Evolutionary conservation across 495 filamentous ascomycete genomes (phyloP).

Genomic region (Xylaria venustula): DNA sequence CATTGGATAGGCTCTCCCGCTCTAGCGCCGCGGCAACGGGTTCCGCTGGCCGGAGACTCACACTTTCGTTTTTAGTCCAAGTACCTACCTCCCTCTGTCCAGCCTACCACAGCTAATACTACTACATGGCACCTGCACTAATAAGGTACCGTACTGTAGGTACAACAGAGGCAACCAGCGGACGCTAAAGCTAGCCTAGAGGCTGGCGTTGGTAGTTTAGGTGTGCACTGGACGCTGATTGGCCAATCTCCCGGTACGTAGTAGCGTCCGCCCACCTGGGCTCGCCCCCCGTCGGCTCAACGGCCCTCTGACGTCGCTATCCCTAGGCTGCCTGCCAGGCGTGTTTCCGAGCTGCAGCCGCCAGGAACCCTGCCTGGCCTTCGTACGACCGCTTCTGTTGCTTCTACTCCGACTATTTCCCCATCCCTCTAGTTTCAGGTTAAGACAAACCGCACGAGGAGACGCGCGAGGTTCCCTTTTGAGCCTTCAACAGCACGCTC

Average conservation of each 20-base stretch:
- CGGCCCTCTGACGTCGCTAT: background rate
- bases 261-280: background rate
- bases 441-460: background rate
- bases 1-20: background rate
- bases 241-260: background rate
- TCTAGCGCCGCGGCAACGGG: background rate
- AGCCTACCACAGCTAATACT: too few relatives aligned
- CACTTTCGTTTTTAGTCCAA: background rate
- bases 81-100: background rate
- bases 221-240: background rate
- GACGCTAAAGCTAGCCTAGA: background rate
- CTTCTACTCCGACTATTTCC: background rate
- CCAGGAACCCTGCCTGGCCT: background rate
- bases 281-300: background rate
- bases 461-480: background rate
- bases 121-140: too few relatives aligned
- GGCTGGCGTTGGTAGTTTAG: too few relatives aligned
- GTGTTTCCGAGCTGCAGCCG: background rate
- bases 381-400: background rate
- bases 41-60: background rate
- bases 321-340: background rate
- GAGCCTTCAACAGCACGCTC: constrained; percentile 10
- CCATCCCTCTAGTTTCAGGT: background rate
- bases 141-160: too few relatives aligned
- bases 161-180: background rate